These are phyloP conservation scores for Apophysomyces elegans DNA, from an alignment of 371 early-diverging fungal genomes.

Conservation along the genomic window DNA sequence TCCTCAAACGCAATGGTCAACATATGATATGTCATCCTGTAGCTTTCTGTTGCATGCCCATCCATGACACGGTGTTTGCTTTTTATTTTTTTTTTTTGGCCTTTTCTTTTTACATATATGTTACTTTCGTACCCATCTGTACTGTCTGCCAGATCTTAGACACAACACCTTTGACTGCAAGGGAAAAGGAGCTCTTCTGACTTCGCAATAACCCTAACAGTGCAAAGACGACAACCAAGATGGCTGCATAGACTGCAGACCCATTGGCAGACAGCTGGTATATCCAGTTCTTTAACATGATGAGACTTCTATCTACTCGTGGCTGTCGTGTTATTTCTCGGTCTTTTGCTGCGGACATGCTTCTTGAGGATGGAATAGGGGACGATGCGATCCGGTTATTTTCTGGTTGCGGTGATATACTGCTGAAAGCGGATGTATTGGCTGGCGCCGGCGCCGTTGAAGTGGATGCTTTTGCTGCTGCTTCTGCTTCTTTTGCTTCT, in stretches of 20 bases:
- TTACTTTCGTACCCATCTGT: constrained; percentile 52
- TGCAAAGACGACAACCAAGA: constrained; percentile 34
- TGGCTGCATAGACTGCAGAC: constrained; percentile 22
- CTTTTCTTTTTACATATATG: constrained; percentile 36
- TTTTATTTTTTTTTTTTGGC: not conserved
- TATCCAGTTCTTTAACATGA: constrained; percentile 32
- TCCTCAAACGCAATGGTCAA: no score
- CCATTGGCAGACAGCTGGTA: constrained; percentile 25
- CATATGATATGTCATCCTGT: no score
- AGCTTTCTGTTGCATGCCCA: no score
- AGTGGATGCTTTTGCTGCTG: constrained; percentile 13
- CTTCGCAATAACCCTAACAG: constrained; percentile 34
- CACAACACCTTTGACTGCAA: constrained; percentile 26
- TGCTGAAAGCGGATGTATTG: constrained; percentile 5
- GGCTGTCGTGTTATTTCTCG: not conserved
- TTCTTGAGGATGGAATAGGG: not conserved
- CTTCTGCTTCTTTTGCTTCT: constrained; percentile 13
- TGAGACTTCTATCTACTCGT: constrained; percentile 6
- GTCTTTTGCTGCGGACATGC: not conserved
- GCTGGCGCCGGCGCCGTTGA: constrained; percentile 12
- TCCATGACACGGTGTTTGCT: no score
- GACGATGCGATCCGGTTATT: constrained; percentile 1
- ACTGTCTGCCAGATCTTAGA: constrained; percentile 46
- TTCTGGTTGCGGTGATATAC: constrained; percentile 2
- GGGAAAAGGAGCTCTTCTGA: constrained; percentile 27